Conservation (phyloP, 2,329 filamentous ascomycete species). For the Mycosphaerelloides madeirae region DNA sequence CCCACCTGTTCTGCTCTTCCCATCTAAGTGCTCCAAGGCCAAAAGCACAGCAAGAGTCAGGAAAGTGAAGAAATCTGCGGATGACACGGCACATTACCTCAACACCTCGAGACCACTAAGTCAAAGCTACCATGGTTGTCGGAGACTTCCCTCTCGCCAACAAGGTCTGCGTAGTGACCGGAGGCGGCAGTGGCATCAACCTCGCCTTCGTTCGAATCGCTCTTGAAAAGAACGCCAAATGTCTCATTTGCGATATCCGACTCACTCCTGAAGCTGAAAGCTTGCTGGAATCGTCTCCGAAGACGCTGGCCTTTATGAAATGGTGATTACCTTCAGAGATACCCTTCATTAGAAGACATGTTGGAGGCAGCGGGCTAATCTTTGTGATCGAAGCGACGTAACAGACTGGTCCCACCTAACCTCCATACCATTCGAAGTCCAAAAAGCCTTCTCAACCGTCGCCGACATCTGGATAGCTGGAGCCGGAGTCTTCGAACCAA, state of each 20-base stretch:
- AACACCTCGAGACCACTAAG: neutral
- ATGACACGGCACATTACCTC: too few species aligned
- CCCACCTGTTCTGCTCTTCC: too few species aligned
- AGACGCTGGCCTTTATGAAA: slow-evolving; percentile 21
- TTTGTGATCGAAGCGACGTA: too few species aligned
- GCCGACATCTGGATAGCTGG: slow-evolving; percentile 37
- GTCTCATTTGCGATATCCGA: slow-evolving; percentile 35
- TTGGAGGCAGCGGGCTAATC: too few species aligned
- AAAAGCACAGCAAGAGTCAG: too few species aligned
- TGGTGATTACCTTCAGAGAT: too few species aligned
- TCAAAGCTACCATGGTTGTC: slow-evolving; percentile 17
- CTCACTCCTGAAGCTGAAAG: slow-evolving; percentile 29
- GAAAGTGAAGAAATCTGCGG: too few species aligned
- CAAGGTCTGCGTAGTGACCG: slow-evolving; percentile 25
- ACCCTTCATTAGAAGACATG: too few species aligned
- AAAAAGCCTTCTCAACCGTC: slow-evolving; percentile 29
- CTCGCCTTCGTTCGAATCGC: slow-evolving; percentile 22
- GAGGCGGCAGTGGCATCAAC: slow-evolving; percentile 25
- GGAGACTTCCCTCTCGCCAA: slow-evolving; percentile 21
- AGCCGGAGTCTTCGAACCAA: slow-evolving; percentile 39
- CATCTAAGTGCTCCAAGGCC: too few species aligned
- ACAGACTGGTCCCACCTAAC: slow-evolving; percentile 30
- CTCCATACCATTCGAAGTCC: slow-evolving; percentile 23
- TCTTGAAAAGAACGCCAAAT: slow-evolving; percentile 19
- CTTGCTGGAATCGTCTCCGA: slow-evolving; percentile 19